Percentiles rank a stretch among this genome's conserved stretches.
Conservation (phyloP, 2,329 filamentous ascomycete species). For the Fusarium proliferatum region DNA sequence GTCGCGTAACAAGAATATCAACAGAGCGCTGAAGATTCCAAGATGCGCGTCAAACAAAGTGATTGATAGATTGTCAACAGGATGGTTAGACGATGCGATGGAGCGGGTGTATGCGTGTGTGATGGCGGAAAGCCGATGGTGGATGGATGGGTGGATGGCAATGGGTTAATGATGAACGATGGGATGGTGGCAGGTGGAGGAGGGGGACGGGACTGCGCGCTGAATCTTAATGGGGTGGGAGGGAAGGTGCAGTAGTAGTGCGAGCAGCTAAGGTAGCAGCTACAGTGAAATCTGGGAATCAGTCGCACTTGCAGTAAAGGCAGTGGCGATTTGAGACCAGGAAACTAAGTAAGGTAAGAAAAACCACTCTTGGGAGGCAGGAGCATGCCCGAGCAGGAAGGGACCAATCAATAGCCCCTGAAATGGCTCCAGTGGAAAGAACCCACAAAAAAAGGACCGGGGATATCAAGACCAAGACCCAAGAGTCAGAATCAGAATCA, state of each 20-base stretch:
- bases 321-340: slow-evolving; percentile 37
- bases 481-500: slow-evolving; percentile 8
- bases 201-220: slow-evolving; percentile 43
- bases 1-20: slow-evolving; percentile 35
- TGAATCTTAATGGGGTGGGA: slow-evolving; percentile 41
- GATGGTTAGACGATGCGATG: slow-evolving; percentile 42
- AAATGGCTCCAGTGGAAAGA: slow-evolving; percentile 25
- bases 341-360: slow-evolving; percentile 28
- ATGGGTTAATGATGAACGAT: slow-evolving; percentile 36
- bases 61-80: slow-evolving; percentile 16
- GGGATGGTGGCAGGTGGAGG: slow-evolving; percentile 35
- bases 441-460: slow-evolving; percentile 25
- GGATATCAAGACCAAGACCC: slow-evolving; percentile 27
- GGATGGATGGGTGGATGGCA: slow-evolving; percentile 39
- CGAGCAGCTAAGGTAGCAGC: slow-evolving; percentile 16
- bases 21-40: slow-evolving; percentile 24
- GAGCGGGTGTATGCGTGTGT: slow-evolving; percentile 41
- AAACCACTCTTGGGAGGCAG: slow-evolving; percentile 31
- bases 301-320: slow-evolving; percentile 33
- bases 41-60: slow-evolving; percentile 17
- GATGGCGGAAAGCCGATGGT: slow-evolving; percentile 44
- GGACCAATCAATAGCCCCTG: slow-evolving; percentile 27
- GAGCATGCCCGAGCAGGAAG: slow-evolving; percentile 17
- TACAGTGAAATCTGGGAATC: slow-evolving; percentile 23
- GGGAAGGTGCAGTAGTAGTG: slow-evolving; percentile 41